phyloP scores from a whole-genome alignment of 495 filamentous ascomycete species.

The Aspergillus mulundensis region DNA sequence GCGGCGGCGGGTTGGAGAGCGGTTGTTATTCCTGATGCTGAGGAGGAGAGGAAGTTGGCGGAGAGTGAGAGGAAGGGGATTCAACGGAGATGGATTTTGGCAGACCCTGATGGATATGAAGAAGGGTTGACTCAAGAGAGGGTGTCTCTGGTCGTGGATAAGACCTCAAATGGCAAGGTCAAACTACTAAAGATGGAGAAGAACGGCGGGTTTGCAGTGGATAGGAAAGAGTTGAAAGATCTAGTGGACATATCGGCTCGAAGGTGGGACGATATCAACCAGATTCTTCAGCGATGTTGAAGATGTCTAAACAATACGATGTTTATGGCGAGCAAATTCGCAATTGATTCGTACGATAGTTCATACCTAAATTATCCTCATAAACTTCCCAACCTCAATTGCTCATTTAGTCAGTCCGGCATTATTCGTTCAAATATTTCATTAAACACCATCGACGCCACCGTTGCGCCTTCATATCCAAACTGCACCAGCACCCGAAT shows the following conservation, averaged over 20 bases:
- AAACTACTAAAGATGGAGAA: conserved; percentile 72
- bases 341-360: conserved; percentile 25
- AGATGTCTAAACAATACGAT: conserved; percentile 7
- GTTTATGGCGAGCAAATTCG: not conserved
- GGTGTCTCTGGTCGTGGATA: conserved; percentile 69
- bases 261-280: conserved; percentile 54
- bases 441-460: conserved; percentile 6
- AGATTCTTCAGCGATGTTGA: conserved; percentile 39
- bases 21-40: conserved; percentile 37
- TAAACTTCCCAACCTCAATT: conserved; percentile 1
- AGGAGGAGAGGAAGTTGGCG: conserved; percentile 35
- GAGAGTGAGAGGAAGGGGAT: conserved; percentile 31
- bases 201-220: conserved; percentile 65
- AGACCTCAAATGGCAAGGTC: conserved; percentile 48
- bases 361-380: conserved; percentile 20
- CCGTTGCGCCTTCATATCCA: not conserved
- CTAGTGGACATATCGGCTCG: conserved; percentile 49
- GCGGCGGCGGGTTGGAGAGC: conserved; percentile 42
- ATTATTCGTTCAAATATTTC: no score
- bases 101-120: conserved; percentile 87
- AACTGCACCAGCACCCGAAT: not conserved
- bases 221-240: conserved; percentile 48
- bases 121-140: conserved; percentile 74
- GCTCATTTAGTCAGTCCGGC: not conserved
- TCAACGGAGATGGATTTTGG: conserved; percentile 68